These are phyloP conservation scores for Mikania micrantha DNA, from an alignment of 129 eudicot genomes.

Conservation along the genomic window DNA sequence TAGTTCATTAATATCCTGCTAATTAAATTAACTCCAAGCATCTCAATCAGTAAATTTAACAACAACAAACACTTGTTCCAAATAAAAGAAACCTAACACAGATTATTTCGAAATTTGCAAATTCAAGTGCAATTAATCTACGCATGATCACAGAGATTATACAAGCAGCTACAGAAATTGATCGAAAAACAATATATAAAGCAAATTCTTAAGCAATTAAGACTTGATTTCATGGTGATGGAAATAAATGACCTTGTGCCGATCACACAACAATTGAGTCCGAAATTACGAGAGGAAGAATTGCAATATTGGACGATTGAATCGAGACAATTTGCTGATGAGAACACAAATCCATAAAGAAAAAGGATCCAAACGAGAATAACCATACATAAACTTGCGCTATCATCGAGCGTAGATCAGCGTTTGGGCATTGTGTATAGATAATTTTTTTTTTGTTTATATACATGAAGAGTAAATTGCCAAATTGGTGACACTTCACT, in stretches of 20 bases:
- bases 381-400: conserved; percentile 10
- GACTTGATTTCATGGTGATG: conserved; percentile 4
- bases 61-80: neutral
- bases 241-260: conserved; percentile 8
- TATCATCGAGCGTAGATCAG: conserved; percentile 8
- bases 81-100: neutral
- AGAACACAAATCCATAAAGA: neutral
- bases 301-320: neutral
- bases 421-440: too few species aligned
- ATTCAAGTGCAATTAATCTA: conserved; percentile 16
- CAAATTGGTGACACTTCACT: too few species aligned
- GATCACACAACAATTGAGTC: conserved; percentile 10
- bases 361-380: conserved; percentile 17
- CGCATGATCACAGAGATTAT: conserved; percentile 4
- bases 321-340: conserved; percentile 13
- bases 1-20: neutral
- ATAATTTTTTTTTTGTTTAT: too few species aligned
- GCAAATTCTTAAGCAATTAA: neutral
- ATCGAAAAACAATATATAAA: neutral
- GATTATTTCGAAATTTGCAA: neutral
- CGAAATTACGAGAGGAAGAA: neutral
- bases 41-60: conserved; percentile 11
- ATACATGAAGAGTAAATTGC: too few species aligned
- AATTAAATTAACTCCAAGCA: conserved; percentile 17
- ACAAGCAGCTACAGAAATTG: conserved; percentile 2